These are phyloP conservation scores for Capsicum baccatum DNA, from an alignment of 257 asterid species.

Conservation along the genomic window DNA sequence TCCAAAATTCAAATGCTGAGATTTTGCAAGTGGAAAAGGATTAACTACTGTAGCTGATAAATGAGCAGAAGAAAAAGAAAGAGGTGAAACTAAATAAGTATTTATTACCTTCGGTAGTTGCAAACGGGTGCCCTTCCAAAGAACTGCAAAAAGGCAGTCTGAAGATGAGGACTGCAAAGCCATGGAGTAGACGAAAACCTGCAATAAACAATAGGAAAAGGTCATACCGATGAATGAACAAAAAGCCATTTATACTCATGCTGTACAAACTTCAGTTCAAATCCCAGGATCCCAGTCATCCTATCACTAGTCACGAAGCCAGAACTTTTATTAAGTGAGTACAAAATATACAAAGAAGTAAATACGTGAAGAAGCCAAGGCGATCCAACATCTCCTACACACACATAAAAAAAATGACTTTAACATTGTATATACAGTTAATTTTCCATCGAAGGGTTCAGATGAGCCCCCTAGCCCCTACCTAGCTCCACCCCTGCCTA, in stretches of 20 bases:
- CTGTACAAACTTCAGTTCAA: not conserved
- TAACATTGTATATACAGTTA: too few species aligned
- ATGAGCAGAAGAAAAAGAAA: not conserved
- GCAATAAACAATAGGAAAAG: conserved; percentile 9
- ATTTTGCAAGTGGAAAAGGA: not conserved
- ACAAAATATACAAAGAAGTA: too few species aligned
- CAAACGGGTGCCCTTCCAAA: conserved; percentile 76
- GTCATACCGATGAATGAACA: not conserved
- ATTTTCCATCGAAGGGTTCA: too few species aligned
- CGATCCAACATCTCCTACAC: too few species aligned
- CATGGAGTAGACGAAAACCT: conserved; percentile 88
- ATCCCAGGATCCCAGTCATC: not conserved
- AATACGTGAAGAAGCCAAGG: too few species aligned
- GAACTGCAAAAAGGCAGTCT: conserved; percentile 68
- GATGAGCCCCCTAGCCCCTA: too few species aligned
- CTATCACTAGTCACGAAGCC: not conserved
- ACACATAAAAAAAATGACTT: too few species aligned
- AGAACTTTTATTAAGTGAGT: too few species aligned
- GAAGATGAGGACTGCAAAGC: conserved; percentile 93
- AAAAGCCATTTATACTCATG: not conserved
- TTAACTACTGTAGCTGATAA: not conserved
- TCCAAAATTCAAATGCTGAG: not conserved
- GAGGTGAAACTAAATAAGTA: conserved; percentile 1
- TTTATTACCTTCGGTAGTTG: conserved; percentile 67
- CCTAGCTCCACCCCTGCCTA: not conserved